A percentile compares a stretch with the other conserved stretches of the same genome.
These are phyloP conservation scores for Fusarium longipes DNA, from an alignment of 2,329 filamentous ascomycete species.

Conservation along the genomic window DNA sequence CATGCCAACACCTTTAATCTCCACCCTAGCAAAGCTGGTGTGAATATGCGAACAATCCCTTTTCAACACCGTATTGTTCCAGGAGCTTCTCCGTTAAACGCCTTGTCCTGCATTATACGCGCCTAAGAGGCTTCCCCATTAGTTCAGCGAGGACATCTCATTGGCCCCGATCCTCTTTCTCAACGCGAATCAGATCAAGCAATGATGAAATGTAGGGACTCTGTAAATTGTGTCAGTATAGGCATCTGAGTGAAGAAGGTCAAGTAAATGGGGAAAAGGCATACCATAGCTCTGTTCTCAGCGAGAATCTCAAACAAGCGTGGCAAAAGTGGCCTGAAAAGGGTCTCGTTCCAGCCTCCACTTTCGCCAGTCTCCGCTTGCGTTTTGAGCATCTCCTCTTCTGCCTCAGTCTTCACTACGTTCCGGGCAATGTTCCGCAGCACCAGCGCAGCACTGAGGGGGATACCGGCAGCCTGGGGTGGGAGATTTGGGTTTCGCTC, in stretches of 20 bases:
- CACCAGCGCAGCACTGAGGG: conserved; percentile 81
- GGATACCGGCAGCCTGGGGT: conserved; percentile 77
- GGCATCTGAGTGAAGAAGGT: not conserved
- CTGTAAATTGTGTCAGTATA: conserved; percentile 44
- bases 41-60: conserved; percentile 7
- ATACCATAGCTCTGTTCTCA: conserved; percentile 72
- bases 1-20: conserved; percentile 25
- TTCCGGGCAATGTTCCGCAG: conserved; percentile 82
- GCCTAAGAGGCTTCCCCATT: conserved; percentile 22
- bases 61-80: conserved; percentile 4
- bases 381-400: conserved; percentile 64
- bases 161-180: conserved; percentile 45
- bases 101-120: conserved; percentile 22
- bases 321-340: conserved; percentile 74
- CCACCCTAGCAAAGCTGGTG: conserved; percentile 24
- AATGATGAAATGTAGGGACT: conserved; percentile 56
- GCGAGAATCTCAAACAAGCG: conserved; percentile 76
- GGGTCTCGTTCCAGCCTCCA: conserved; percentile 71
- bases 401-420: conserved; percentile 68
- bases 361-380: conserved; percentile 60
- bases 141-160: conserved; percentile 20
- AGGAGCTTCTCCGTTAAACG: conserved; percentile 13
- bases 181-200: conserved; percentile 52
- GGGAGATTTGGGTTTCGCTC: conserved; percentile 68
- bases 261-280: conserved; percentile 38